Conservation (phyloP, 805 yeast genomes). For the Ogataea angusta region DNA sequence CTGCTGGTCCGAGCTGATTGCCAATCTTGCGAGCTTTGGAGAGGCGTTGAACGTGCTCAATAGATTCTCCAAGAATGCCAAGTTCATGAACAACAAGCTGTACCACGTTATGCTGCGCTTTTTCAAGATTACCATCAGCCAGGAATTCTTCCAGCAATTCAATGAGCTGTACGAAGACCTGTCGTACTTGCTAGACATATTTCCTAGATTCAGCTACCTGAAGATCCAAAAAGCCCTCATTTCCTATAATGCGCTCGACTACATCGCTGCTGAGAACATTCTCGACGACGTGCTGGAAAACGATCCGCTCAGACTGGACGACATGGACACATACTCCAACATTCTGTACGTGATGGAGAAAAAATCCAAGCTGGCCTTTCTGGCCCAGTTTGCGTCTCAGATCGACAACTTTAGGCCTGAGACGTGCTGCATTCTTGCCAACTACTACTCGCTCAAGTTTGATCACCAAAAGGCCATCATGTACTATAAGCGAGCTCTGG, state of each 20-base stretch:
- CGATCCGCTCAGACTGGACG: constrained; percentile 88
- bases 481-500: constrained; percentile 86
- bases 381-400: constrained; percentile 81
- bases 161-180: constrained; percentile 48
- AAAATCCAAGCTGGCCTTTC: constrained; percentile 72
- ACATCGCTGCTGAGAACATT: constrained; percentile 69
- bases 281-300: constrained; percentile 69
- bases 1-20: constrained; percentile 79
- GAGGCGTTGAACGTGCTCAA: constrained; percentile 47
- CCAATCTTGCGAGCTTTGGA: constrained; percentile 57
- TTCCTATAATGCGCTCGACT: constrained; percentile 81
- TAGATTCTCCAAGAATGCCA: constrained; percentile 37
- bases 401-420: constrained; percentile 89
- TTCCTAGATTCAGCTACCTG: constrained; percentile 73
- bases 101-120: constrained; percentile 37
- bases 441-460: constrained; percentile 84
- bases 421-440: constrained; percentile 91
- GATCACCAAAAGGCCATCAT: constrained; percentile 94
- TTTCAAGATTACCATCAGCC: constrained; percentile 65
- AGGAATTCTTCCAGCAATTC: constrained; percentile 75
- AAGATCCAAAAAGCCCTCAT: constrained; percentile 80
- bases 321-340: constrained; percentile 90
- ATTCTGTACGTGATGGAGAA: constrained; percentile 92
- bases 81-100: constrained; percentile 28
- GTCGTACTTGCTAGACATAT: constrained; percentile 45